Evolutionary conservation across 2,329 filamentous ascomycete genomes (phyloP).

Genomic region (Sporothrix globosa): DNA sequence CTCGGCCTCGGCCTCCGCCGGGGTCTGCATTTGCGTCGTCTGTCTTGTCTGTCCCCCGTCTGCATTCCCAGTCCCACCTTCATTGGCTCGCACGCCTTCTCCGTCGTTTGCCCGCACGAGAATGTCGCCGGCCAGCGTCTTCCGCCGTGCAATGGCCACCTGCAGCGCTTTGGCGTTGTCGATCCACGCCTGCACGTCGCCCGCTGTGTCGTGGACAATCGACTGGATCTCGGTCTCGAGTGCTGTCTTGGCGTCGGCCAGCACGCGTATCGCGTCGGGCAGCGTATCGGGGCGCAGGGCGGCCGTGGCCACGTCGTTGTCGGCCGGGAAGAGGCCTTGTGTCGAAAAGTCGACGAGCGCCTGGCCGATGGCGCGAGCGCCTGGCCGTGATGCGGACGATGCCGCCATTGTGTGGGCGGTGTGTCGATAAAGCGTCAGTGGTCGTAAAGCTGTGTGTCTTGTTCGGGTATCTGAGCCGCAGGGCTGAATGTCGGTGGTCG

Average conservation of each 20-base stretch:
- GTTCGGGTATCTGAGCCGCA: not conserved
- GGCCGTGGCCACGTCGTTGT: slow-evolving; percentile 50
- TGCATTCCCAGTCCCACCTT: no score
- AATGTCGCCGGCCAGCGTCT: slow-evolving; percentile 78
- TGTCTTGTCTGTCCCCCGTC: no score
- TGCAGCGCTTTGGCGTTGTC: slow-evolving; percentile 81
- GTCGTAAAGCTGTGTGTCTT: not conserved
- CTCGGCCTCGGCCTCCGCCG: slow-evolving; percentile 51
- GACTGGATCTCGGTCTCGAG: slow-evolving; percentile 68
- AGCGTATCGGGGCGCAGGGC: slow-evolving; percentile 45
- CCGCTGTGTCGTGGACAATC: slow-evolving; percentile 75
- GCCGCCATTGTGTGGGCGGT: slow-evolving; percentile 18
- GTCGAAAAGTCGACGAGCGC: slow-evolving; percentile 67
- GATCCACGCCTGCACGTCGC: slow-evolving; percentile 85
- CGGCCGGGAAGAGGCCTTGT: slow-evolving; percentile 50
- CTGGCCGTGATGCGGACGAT: slow-evolving; percentile 5
- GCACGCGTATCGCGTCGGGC: slow-evolving; percentile 47
- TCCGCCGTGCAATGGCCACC: slow-evolving; percentile 79
- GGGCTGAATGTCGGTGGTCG: not conserved
- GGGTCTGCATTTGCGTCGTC: no score
- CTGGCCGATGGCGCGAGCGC: slow-evolving; percentile 47
- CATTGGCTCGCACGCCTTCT: no score
- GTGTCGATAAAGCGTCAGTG: not conserved
- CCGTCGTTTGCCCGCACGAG: slow-evolving; percentile 71
- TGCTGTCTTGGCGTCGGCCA: slow-evolving; percentile 49